Evolutionary conservation across 1,284 basidiomycete genomes (phyloP).

Genomic region (Gymnopus androsaceus): DNA sequence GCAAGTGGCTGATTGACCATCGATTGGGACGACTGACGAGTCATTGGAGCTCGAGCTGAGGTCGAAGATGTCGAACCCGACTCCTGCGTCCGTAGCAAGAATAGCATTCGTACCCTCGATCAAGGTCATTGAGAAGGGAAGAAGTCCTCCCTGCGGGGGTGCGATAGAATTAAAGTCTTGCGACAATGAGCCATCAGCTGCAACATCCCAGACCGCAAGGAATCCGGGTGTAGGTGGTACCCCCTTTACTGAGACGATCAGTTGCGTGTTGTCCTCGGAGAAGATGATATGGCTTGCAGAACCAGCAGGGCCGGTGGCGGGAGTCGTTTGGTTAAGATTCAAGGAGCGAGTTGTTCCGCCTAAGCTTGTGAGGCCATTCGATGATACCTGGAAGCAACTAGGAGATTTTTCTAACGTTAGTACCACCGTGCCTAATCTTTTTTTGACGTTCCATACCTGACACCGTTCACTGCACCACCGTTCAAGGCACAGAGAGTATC

Average conservation of each 20-base stretch:
- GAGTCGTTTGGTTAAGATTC: slow-evolving; percentile 47
- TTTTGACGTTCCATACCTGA: slow-evolving; percentile 35
- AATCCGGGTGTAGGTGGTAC: slow-evolving; percentile 46
- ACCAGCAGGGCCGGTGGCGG: slow-evolving; percentile 41
- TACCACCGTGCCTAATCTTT: not conserved
- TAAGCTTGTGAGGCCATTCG: slow-evolving; percentile 39
- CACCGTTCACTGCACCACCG: slow-evolving; percentile 48
- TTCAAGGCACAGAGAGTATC: slow-evolving; percentile 46
- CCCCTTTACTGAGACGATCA: slow-evolving; percentile 51
- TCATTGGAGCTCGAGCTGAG: slow-evolving; percentile 25
- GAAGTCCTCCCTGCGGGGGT: slow-evolving; percentile 38
- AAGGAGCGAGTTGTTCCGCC: slow-evolving; percentile 43
- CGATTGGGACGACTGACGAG: slow-evolving; percentile 39
- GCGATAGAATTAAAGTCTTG: slow-evolving; percentile 38
- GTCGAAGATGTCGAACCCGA: slow-evolving; percentile 50
- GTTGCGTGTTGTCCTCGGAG: slow-evolving; percentile 42
- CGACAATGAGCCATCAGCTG: slow-evolving; percentile 42
- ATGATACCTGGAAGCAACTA: slow-evolving; percentile 45
- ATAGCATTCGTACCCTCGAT: slow-evolving; percentile 49
- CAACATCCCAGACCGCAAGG: slow-evolving; percentile 49
- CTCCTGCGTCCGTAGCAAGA: slow-evolving; percentile 46
- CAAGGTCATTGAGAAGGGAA: slow-evolving; percentile 50
- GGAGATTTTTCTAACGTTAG: not conserved
- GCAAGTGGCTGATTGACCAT: slow-evolving; percentile 48
- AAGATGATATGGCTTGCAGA: slow-evolving; percentile 47